Conservation (phyloP, 2,329 filamentous ascomycete genomes). For the Trichothecium roseum region DNA sequence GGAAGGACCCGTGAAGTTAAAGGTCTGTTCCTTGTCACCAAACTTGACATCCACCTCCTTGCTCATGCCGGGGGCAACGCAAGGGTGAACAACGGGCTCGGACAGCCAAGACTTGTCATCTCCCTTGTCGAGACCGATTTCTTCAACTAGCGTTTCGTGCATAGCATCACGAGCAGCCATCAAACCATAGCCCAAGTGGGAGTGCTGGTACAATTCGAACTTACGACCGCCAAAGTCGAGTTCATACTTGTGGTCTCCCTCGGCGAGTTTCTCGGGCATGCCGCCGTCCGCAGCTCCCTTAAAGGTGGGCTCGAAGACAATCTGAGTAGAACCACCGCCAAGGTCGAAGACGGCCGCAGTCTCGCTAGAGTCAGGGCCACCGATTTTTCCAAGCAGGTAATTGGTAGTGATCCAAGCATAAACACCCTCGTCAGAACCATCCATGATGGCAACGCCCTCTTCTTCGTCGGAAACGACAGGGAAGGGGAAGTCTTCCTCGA, state of each 20-base stretch:
- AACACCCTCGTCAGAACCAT: slow-evolving; percentile 91
- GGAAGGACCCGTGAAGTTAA: slow-evolving; percentile 82
- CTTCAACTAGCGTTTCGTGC: slow-evolving; percentile 64
- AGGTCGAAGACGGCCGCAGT: slow-evolving; percentile 95
- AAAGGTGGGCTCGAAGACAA: slow-evolving; percentile 96
- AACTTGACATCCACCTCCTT: slow-evolving; percentile 66
- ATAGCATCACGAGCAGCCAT: slow-evolving; percentile 90
- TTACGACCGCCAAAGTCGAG: slow-evolving; percentile 82
- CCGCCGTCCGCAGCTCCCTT: slow-evolving; percentile 61
- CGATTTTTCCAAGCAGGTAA: slow-evolving; percentile 96
- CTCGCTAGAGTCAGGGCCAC: slow-evolving; percentile 76
- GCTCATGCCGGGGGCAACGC: slow-evolving; percentile 71
- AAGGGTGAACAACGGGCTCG: slow-evolving; percentile 69
- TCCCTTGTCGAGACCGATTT: slow-evolving; percentile 53
- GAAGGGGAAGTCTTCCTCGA: slow-evolving; percentile 90
- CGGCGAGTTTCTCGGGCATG: slow-evolving; percentile 73
- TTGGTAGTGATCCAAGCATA: slow-evolving; percentile 99
- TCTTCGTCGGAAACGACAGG: slow-evolving; percentile 80
- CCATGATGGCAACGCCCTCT: slow-evolving; percentile 91
- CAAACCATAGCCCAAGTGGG: slow-evolving; percentile 89
- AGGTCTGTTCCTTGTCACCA: slow-evolving; percentile 48
- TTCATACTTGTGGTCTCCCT: slow-evolving; percentile 93
- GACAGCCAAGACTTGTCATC: slow-evolving; percentile 58
- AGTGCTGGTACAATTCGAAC: slow-evolving; percentile 95
- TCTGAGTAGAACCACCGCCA: slow-evolving; percentile 93